Conservation (phyloP, 1,284 basidiomycete species). For the Mycena sp. region DNA sequence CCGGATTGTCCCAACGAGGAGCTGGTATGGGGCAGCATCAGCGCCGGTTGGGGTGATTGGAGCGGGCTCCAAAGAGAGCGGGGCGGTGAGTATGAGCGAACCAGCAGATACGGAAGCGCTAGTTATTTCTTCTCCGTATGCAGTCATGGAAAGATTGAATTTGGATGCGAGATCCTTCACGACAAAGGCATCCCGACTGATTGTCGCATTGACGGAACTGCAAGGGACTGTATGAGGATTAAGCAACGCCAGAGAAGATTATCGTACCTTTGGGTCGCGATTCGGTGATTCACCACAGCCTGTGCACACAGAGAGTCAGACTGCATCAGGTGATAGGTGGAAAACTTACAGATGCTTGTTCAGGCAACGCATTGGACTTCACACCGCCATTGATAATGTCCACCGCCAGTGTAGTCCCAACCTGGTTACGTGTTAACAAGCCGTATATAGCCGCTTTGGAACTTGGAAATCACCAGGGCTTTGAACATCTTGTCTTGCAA, state of each 20-base stretch:
- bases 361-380: conserved; percentile 23
- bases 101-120: conserved; percentile 38
- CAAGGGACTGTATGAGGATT: not conserved
- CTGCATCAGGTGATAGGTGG: not conserved
- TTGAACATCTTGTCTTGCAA: conserved; percentile 46
- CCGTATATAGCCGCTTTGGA: too few relatives aligned
- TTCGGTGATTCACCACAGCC: conserved; percentile 29
- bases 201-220: conserved; percentile 54
- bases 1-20: conserved; percentile 61
- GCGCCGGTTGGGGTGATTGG: conserved; percentile 54
- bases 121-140: conserved; percentile 46
- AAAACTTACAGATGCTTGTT: conserved; percentile 14
- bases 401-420: conserved; percentile 73
- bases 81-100: conserved; percentile 51
- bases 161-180: conserved; percentile 51
- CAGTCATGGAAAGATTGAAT: conserved; percentile 55
- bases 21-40: conserved; percentile 52
- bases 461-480: too few relatives aligned
- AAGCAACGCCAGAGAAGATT: not conserved
- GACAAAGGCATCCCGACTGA: conserved; percentile 51
- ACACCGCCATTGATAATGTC: conserved; percentile 34
- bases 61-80: conserved; percentile 60
- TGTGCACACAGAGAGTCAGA: not conserved
- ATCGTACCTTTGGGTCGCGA: conserved; percentile 23
- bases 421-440: too few relatives aligned